phyloP scores from a whole-genome alignment of 2,329 filamentous ascomycete genomes.

The Mollisia scopiformis region DNA sequence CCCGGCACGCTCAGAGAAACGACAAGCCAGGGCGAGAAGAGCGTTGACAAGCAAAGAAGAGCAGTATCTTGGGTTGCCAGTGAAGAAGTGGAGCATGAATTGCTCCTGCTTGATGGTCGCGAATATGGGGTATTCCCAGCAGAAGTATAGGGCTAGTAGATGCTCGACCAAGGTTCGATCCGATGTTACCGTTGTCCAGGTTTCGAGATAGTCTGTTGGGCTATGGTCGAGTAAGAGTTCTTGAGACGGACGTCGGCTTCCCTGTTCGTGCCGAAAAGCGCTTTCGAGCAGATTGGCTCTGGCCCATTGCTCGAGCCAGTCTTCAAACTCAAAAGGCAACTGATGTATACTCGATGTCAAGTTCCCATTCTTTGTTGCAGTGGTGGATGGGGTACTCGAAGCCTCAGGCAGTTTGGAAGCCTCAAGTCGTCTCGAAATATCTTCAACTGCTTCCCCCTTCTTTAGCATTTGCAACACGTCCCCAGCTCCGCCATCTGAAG shows the following conservation, averaged over 20 bases:
- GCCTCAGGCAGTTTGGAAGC: neutral
- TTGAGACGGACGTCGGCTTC: neutral
- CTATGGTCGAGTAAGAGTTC: slow-evolving; percentile 56
- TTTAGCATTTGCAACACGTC: slow-evolving; percentile 57
- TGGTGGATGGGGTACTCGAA: slow-evolving; percentile 40
- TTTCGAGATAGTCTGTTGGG: slow-evolving; percentile 67
- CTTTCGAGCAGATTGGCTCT: neutral
- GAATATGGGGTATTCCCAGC: slow-evolving; percentile 77
- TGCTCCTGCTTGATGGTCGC: slow-evolving; percentile 62
- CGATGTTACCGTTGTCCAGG: slow-evolving; percentile 66
- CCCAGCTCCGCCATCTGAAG: slow-evolving; percentile 35
- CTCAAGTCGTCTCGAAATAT: slow-evolving; percentile 58
- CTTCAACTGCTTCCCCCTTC: slow-evolving; percentile 55
- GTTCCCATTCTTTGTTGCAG: neutral
- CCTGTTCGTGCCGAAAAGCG: neutral
- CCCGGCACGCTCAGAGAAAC: slow-evolving; percentile 70
- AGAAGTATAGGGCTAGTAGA: slow-evolving; percentile 69
- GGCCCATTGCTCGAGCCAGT: neutral
- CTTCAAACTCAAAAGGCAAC: neutral
- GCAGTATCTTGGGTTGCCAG: slow-evolving; percentile 26
- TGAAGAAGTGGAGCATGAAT: slow-evolving; percentile 30
- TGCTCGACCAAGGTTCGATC: slow-evolving; percentile 64
- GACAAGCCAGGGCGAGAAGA: slow-evolving; percentile 59
- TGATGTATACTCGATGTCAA: neutral
- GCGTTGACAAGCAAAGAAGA: slow-evolving; percentile 47